Evolutionary conservation across 2,329 filamentous ascomycete species (phyloP).

Genomic region (Helicocarpus griseus): DNA sequence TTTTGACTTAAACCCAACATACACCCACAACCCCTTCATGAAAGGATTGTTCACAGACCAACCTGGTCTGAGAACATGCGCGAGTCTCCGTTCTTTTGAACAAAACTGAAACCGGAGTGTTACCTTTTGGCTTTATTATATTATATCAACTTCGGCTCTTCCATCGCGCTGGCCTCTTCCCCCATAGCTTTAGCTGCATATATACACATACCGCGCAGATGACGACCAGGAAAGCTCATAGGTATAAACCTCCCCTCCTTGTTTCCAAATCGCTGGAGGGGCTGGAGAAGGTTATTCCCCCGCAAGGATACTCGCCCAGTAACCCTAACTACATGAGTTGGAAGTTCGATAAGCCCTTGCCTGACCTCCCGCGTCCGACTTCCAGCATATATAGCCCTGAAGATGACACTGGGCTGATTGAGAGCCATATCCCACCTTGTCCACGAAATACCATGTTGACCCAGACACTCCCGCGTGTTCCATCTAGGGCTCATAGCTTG

Average conservation of each 20-base stretch:
- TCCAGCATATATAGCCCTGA: conserved; percentile 1
- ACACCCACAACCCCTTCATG: no score
- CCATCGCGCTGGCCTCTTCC: not conserved
- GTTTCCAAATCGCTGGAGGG: conserved; percentile 13
- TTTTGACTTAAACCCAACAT: no score
- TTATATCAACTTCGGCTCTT: not conserved
- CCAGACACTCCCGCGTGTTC: not conserved
- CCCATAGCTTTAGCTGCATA: not conserved
- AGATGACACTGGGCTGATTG: not conserved
- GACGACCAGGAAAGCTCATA: not conserved
- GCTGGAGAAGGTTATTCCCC: conserved; percentile 13
- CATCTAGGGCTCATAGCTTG: not conserved
- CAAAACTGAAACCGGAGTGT: conserved; percentile 6
- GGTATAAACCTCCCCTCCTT: conserved; percentile 6
- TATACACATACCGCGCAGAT: conserved; percentile 3
- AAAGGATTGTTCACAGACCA: conserved; percentile 1
- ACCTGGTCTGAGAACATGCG: not conserved
- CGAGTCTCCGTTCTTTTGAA: not conserved
- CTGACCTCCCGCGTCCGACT: not conserved
- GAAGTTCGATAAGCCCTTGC: conserved; percentile 7
- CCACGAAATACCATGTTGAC: not conserved
- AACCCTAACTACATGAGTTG: not conserved
- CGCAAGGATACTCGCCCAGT: conserved; percentile 1
- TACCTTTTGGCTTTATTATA: not conserved
- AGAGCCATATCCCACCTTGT: not conserved